Evolutionary conservation across 192 early-diverging fungal genomes (phyloP).

Genomic region (Coemansia brasiliensis): DNA sequence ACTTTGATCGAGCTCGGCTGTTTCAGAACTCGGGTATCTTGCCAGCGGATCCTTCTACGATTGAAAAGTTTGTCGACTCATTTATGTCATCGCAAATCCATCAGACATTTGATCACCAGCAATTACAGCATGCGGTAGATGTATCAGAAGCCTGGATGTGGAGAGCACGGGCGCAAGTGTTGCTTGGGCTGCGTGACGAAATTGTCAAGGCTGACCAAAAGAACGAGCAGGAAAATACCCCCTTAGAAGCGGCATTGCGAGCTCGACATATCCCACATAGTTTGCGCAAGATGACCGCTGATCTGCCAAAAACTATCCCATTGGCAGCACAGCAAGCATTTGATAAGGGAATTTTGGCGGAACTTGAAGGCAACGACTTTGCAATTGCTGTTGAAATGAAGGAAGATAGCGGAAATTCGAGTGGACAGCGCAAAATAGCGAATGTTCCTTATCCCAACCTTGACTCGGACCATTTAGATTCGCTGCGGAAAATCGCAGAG

Average conservation of each 20-base stretch:
- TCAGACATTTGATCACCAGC: conserved; percentile 20
- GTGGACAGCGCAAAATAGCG: conserved; percentile 7
- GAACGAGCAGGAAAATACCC: conserved; percentile 10
- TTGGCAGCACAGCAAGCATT: conserved; percentile 50
- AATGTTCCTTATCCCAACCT: conserved; percentile 40
- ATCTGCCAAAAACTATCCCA: conserved; percentile 55
- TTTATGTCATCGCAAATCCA: conserved; percentile 37
- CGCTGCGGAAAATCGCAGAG: conserved; percentile 57
- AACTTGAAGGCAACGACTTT: conserved; percentile 54
- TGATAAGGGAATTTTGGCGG: conserved; percentile 41
- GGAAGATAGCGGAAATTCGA: neutral
- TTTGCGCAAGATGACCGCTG: conserved; percentile 54
- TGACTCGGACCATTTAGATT: conserved; percentile 35
- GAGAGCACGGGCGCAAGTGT: conserved; percentile 59
- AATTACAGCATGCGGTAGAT: conserved; percentile 44
- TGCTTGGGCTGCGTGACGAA: conserved; percentile 55
- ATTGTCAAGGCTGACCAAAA: conserved; percentile 20
- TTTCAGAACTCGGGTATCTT: conserved; percentile 59
- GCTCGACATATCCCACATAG: conserved; percentile 43
- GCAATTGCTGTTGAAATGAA: conserved; percentile 50
- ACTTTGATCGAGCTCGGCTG: conserved; percentile 56
- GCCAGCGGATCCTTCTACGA: conserved; percentile 58
- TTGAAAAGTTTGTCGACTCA: conserved; percentile 55
- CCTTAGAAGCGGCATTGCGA: conserved; percentile 22
- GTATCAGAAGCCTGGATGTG: conserved; percentile 65